phyloP scores from a whole-genome alignment of 2,329 filamentous ascomycete genomes.

The Venturia aucupariae region DNA sequence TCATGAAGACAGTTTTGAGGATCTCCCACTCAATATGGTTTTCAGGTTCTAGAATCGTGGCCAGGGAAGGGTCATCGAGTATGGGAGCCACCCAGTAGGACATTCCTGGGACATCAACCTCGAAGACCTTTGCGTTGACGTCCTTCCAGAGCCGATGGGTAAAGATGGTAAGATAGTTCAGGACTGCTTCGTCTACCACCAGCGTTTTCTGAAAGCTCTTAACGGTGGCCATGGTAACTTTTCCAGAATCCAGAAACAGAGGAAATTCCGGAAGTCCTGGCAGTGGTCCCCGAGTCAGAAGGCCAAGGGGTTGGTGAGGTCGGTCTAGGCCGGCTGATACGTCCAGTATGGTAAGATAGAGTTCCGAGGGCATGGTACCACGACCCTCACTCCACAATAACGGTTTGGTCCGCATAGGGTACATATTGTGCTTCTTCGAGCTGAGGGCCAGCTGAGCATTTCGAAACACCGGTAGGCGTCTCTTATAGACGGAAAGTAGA shows the following conservation, averaged over 20 bases:
- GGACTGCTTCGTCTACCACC: constrained; percentile 30
- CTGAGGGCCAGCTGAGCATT: constrained; percentile 79
- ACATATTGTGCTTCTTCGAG: constrained; percentile 63
- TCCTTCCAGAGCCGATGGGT: constrained; percentile 71
- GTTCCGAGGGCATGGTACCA: constrained; percentile 36
- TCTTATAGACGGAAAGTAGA: constrained; percentile 64
- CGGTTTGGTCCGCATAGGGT: constrained; percentile 73
- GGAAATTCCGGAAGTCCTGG: constrained; percentile 59
- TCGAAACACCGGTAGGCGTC: constrained; percentile 67
- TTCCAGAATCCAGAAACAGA: constrained; percentile 60
- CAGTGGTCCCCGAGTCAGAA: constrained; percentile 60
- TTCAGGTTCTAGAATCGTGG: constrained; percentile 10
- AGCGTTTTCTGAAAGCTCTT: constrained; percentile 38
- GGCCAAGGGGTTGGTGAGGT: constrained; percentile 52
- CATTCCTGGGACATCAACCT: constrained; percentile 51
- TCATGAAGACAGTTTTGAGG: constrained; percentile 34
- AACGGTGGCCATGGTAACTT: constrained; percentile 49
- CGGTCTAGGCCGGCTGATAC: constrained; percentile 52
- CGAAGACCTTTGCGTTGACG: constrained; percentile 81
- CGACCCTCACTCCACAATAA: constrained; percentile 53
- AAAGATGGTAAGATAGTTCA: constrained; percentile 57
- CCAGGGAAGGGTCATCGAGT: background rate
- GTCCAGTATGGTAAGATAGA: constrained; percentile 55
- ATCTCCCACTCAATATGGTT: constrained; percentile 53
- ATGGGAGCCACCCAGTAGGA: constrained; percentile 77